phyloP scores from a whole-genome alignment of 1,284 basidiomycete genomes.

The Apiotrichum mycotoxinovorans region DNA sequence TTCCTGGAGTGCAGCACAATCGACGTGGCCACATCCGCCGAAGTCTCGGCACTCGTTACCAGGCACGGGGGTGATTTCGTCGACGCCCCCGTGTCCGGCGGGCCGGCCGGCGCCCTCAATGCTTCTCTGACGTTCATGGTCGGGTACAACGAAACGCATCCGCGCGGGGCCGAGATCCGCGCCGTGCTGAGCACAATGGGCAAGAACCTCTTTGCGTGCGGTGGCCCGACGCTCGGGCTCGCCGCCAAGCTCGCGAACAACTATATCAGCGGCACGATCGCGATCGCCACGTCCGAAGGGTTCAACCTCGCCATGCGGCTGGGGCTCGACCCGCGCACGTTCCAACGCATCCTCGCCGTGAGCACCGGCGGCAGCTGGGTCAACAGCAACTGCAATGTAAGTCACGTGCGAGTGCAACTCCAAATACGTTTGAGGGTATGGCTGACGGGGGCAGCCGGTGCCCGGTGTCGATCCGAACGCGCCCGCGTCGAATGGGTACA shows the following conservation, averaged over 20 bases:
- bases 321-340: constrained; percentile 7
- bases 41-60: neutral
- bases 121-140: constrained; percentile 12
- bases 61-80: constrained; percentile 8
- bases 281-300: constrained; percentile 14
- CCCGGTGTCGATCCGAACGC: constrained; percentile 5
- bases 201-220: constrained; percentile 10
- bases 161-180: neutral
- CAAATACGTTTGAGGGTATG: too few species aligned
- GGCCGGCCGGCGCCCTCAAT: constrained; percentile 1
- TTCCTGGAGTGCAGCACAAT: constrained; percentile 13
- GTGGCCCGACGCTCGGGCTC: constrained; percentile 11
- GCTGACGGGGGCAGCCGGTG: constrained; percentile 9
- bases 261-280: constrained; percentile 16
- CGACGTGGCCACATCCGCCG: constrained; percentile 3
- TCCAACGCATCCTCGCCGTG: constrained; percentile 2
- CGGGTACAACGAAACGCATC: constrained; percentile 1
- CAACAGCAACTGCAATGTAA: constrained; percentile 8
- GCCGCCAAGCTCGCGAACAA: constrained; percentile 15
- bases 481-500: constrained; percentile 6
- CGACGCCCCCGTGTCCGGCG: constrained; percentile 15
- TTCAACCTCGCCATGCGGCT: constrained; percentile 16
- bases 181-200: constrained; percentile 6
- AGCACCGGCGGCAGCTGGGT: constrained; percentile 10
- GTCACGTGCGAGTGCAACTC: too few species aligned